Conservation (phyloP, 106 monocot genomes). For the Dendrobium nobile region DNA sequence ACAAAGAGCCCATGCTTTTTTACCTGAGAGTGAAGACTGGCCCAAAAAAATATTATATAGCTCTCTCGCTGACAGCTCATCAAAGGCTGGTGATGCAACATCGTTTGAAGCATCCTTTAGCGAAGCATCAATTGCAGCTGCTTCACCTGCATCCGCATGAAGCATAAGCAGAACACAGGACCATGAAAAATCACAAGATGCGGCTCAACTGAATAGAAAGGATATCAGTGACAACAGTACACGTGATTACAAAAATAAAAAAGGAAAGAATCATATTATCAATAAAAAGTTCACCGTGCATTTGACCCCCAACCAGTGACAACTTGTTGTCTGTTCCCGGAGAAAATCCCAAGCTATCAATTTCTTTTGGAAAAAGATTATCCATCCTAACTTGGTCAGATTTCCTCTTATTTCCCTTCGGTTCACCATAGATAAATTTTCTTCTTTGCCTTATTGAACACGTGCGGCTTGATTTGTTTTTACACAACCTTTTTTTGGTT, state of each 20-base stretch:
- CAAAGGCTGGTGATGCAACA: slow-evolving; percentile 10
- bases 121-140: slow-evolving; percentile 10
- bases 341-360: slow-evolving; percentile 6
- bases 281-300: slow-evolving; percentile 20
- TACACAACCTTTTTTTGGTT: slow-evolving; percentile 12
- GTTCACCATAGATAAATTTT: slow-evolving; percentile 15
- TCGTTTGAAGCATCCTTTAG: slow-evolving; percentile 14
- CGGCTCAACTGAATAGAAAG: background rate
- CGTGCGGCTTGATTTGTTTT: slow-evolving; percentile 7
- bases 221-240: background rate
- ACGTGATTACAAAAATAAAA: background rate
- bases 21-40: slow-evolving; percentile 25
- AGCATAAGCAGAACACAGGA: background rate
- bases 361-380: slow-evolving; percentile 12
- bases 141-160: slow-evolving; percentile 16
- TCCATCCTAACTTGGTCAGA: slow-evolving; percentile 5
- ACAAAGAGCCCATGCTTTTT: slow-evolving; percentile 81
- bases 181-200: background rate
- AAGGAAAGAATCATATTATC: background rate
- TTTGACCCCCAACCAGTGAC: slow-evolving; percentile 11
- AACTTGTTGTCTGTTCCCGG: background rate
- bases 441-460: slow-evolving; percentile 11
- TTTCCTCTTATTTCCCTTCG: slow-evolving; percentile 12
- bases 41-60: slow-evolving; percentile 11
- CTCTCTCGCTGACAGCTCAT: slow-evolving; percentile 17